These are phyloP conservation scores for Pleurotus cornucopiae DNA, from an alignment of 768 basidiomycete species.

Conservation along the genomic window DNA sequence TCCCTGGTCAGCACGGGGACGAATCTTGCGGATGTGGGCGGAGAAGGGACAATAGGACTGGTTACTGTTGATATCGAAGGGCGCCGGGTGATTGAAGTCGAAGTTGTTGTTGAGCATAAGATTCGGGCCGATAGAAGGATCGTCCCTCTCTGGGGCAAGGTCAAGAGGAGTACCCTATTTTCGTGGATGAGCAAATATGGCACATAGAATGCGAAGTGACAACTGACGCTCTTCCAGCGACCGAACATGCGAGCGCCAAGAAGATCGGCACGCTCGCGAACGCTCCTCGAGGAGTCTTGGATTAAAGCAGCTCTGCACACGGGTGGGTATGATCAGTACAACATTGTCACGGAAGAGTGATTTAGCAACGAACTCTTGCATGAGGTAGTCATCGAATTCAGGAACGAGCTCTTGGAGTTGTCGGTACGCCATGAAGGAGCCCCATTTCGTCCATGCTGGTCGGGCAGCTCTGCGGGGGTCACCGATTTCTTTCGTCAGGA, in stretches of 20 bases:
- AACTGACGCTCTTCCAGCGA: conserved; percentile 4
- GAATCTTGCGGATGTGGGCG: conserved; percentile 2
- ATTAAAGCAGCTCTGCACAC: not conserved
- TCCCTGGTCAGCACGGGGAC: conserved; percentile 1
- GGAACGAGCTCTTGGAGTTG: conserved; percentile 5
- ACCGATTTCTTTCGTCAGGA: not conserved
- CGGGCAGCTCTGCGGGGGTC: not conserved
- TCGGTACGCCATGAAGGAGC: conserved; percentile 4
- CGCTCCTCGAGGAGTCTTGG: not conserved
- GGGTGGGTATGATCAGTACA: not conserved
- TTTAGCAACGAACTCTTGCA: not conserved
- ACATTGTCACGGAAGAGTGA: not conserved
- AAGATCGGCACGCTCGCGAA: not conserved
- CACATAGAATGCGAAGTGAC: not conserved
- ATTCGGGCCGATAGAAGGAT: not conserved
- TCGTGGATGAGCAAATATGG: not conserved
- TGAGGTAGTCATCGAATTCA: not conserved
- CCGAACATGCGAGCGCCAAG: conserved; percentile 5
- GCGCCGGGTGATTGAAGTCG: conserved; percentile 4
- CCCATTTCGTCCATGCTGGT: conserved; percentile 5
- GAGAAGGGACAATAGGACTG: conserved; percentile 1
- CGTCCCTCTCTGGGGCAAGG: not conserved
- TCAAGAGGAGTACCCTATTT: conserved; percentile 1
- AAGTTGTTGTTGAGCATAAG: conserved; percentile 3
- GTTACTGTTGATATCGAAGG: not conserved